Base-by-base conservation (phyloP, 768 basidiomycete genomes). In the Macrolepiota fuliginosa region DNA sequence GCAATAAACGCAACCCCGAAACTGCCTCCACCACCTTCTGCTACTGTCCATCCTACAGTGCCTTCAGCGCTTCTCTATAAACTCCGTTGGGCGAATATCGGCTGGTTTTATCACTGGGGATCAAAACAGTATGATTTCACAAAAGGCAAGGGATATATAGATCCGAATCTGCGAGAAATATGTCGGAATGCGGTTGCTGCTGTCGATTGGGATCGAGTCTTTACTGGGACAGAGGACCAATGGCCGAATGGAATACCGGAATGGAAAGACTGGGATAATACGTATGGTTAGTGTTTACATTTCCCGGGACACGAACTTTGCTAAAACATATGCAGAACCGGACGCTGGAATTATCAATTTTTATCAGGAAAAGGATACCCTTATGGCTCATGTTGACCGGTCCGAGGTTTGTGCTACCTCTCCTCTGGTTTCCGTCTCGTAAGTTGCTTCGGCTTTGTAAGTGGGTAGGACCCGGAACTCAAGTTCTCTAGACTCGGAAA, bases 261-360 rank as follows among this genome's bases (percentile, higher is more conserved):
- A 54, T 97, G 92, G 92, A 76, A 75, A 53, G 75, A 74, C 1
- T 98, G 96, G 96, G 71, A 74, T 24, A 78, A 88, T 25, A 87
- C 85, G 2, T 98, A 98, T 69, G 89, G 94, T 94, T 64, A 22
- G 64, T 52, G 53, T n/a, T 54, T 52, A 32, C 17, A 4, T 17
- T 15, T 46, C 32, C 35, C n/a, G 39, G 4, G 11, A 19, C 3
- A 27, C 32, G 27, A 3, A 29, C n/a, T 24, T 5, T 51, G 55
- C 42, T 45, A 19, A 45, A 45, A 58, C 24, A 29, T 59, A 9
- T 54, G 22, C 9, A 96, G 94, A 91, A 70, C 94, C 96, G 3
- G 96, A 99, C 69, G 96, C 95, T 11, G 96, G 96, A 7, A 97
- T 98, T 55, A 90, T 97, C 57, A 98, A 98, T 70, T 97, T 95